Evolutionary conservation across 148 eudicot species (phyloP).

Genomic region (Simmondsia chinensis): DNA sequence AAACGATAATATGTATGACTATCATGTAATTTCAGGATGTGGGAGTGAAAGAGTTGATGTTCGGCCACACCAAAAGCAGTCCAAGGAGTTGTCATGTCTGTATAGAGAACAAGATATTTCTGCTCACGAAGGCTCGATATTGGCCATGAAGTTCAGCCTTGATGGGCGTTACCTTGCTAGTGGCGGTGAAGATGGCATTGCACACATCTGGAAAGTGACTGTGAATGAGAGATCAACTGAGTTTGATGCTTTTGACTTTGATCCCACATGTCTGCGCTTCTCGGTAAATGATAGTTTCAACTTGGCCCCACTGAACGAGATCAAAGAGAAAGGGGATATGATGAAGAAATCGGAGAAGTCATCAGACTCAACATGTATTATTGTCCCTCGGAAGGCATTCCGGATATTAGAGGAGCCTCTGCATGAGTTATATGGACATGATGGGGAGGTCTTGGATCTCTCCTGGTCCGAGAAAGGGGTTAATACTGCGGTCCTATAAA

Average conservation of each 20-base stretch:
- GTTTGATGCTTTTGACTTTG: slow-evolving; percentile 21
- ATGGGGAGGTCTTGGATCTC: slow-evolving; percentile 66
- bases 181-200: slow-evolving; percentile 73
- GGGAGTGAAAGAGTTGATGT: slow-evolving; percentile 35
- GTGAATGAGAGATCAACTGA: slow-evolving; percentile 39
- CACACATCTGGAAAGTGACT: slow-evolving; percentile 64
- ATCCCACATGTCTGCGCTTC: slow-evolving; percentile 36
- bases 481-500: slow-evolving; percentile 16
- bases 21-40: slow-evolving; percentile 12
- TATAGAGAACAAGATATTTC: slow-evolving; percentile 53
- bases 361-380: slow-evolving; percentile 47
- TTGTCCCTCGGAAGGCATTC: slow-evolving; percentile 71
- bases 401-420: slow-evolving; percentile 59
- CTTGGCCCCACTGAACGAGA: slow-evolving; percentile 32
- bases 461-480: slow-evolving; percentile 82
- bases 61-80: slow-evolving; percentile 34
- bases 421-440: slow-evolving; percentile 68
- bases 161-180: slow-evolving; percentile 79
- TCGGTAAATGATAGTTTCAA: slow-evolving; percentile 48
- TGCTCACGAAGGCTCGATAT: slow-evolving; percentile 77
- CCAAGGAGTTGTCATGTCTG: slow-evolving; percentile 71
- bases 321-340: slow-evolving; percentile 30
- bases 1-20: slow-evolving; percentile 11
- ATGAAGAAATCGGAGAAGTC: slow-evolving; percentile 35
- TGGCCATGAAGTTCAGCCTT: slow-evolving; percentile 75